Conservation (phyloP, 208 protist species). For the Leptomonas seymouri region DNA sequence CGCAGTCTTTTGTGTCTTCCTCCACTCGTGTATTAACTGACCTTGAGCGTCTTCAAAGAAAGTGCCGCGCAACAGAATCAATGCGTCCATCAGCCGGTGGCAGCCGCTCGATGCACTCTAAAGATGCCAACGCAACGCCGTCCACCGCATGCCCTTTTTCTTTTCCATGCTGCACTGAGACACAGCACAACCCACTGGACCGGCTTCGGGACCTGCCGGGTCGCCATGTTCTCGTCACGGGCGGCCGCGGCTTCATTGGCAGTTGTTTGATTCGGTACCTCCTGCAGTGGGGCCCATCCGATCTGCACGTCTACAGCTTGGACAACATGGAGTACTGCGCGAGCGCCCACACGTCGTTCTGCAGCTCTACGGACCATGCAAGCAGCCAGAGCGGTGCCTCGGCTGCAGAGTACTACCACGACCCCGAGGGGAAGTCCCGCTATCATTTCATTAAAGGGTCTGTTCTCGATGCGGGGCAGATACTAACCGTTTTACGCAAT, state of each 20-base stretch:
- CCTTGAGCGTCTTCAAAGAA: too few relatives aligned
- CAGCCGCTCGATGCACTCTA: not conserved
- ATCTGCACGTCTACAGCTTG: constrained; percentile 74
- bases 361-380: not conserved
- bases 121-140: not conserved
- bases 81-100: not conserved
- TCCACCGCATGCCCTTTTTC: not conserved
- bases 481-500: constrained; percentile 63
- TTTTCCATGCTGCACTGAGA: not conserved
- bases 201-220: constrained; percentile 34
- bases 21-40: too few relatives aligned
- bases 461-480: constrained; percentile 68
- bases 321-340: constrained; percentile 95
- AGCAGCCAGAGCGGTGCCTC: too few relatives aligned
- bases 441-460: constrained; percentile 90
- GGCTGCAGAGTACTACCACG: constrained; percentile 44
- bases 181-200: not conserved
- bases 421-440: constrained; percentile 29
- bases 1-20: too few relatives aligned
- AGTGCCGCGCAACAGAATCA: too few relatives aligned
- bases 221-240: constrained; percentile 72
- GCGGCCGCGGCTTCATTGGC: constrained; percentile 85
- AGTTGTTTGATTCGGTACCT: constrained; percentile 78
- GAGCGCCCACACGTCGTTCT: constrained; percentile 3
- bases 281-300: constrained; percentile 56